Evolutionary conservation across 495 filamentous ascomycete species (phyloP), one percentile per base, ranked within the genome.

Genomic region (Terfezia claveryi): DNA sequence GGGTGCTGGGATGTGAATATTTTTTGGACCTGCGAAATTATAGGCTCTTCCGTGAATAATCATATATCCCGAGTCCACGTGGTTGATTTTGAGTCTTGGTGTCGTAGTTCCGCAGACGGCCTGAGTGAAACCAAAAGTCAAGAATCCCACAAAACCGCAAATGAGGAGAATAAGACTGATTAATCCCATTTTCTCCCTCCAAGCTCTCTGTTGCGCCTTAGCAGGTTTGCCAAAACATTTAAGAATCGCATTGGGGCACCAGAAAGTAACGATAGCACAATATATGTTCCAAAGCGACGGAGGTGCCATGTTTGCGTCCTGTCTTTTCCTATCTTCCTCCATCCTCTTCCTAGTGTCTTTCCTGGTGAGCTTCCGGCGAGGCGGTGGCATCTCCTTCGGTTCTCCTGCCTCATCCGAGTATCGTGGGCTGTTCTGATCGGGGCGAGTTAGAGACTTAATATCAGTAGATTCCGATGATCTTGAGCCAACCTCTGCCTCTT

Each of bases 141-240:
- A 71, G 69, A 88, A 99, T 60, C 92, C 92, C 55, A 99, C 91
- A 62, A 92, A 80, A 10, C 77, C 76, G 64, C 83, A 88, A 63
- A 96, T 87, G 55, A 86, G 67, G 17, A 93, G 61, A 63, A 99
- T 96, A 62, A 96, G 77, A 70, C 86, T 92, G 65, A 95, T 83
- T 55, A 99, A 72, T 7, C 92, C 92, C 74, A 99, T 94, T 75
- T 99, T 99, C 67, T 99, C 92, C 55, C 92, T 80, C 92, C 92
- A 99, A 16, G 92, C 92, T 59, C 85, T 77, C 58, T 88, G 84
- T 66, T 95, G 87, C 16, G 79, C 85, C 68, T 83, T 91, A 50
- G 81, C 70, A n/a, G 82, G 77, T 74, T 85, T 94, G 38, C 87
- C 88, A 62, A 85, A 85, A 66, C 87, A 94, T 53, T 71, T 74